Percentiles rank a stretch among this genome's conserved stretches.
These are phyloP conservation scores for Gossypium anomalum DNA, from an alignment of 345 rosid genomes.

Conservation along the genomic window DNA sequence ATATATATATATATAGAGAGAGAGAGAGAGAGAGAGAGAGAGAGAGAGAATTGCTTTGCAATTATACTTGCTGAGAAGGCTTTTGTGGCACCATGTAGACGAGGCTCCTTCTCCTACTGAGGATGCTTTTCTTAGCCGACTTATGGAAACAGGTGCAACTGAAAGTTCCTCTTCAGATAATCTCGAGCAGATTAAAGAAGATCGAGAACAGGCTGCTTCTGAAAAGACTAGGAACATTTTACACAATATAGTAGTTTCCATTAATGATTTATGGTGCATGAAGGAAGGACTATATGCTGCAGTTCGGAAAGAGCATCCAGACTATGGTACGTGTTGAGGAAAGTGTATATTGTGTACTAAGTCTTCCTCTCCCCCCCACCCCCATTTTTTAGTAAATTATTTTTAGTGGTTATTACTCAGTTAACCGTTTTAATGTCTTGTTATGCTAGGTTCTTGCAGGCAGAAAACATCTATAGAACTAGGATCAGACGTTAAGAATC, in stretches of 20 bases:
- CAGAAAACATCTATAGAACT: conserved; percentile 36
- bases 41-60: not conserved
- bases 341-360: not conserved
- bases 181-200: conserved; percentile 45
- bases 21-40: too few species aligned
- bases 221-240: conserved; percentile 44
- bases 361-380: too few species aligned
- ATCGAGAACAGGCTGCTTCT: conserved; percentile 29
- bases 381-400: too few species aligned
- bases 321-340: conserved; percentile 40
- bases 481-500: conserved; percentile 49
- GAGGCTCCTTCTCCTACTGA: conserved; percentile 36
- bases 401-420: conserved; percentile 16
- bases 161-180: conserved; percentile 56
- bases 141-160: conserved; percentile 77
- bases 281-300: conserved; percentile 59
- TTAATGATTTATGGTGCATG: conserved; percentile 51
- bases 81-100: conserved; percentile 39
- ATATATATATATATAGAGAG: too few species aligned
- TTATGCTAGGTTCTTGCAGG: conserved; percentile 48
- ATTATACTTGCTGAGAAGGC: not conserved
- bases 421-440: conserved; percentile 22
- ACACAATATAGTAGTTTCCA: conserved; percentile 42
- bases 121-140: conserved; percentile 67
- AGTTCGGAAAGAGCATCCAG: conserved; percentile 41